Base-by-base conservation (phyloP, 306 rosid genomes). In the Gastrolobium bilobum region DNA sequence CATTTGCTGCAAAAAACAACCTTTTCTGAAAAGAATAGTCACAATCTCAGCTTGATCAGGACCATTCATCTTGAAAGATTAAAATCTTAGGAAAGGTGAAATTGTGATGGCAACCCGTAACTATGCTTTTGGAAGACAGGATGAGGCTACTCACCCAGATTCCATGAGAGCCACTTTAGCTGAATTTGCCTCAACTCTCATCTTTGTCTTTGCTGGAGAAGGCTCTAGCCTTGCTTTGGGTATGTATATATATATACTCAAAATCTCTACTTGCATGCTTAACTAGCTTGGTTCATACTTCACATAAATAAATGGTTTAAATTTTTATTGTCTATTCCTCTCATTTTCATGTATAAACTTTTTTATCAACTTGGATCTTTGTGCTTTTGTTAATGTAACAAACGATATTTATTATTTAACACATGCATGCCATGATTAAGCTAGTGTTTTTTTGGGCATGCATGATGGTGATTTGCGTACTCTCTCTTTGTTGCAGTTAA, bases 121-220 rank as follows among this genome's bases (percentile, higher is more conserved):
- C 71, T 95, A 95, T 77, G 89, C 81, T 13, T 79, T 95, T 34
- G 96, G 96, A 81, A 86, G 99, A 82, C 90, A 84, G 9, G 98
- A 95, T 59, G 99, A 95, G 77, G 99, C 94, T 57, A 91, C 92
- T 4, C 94, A 93, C 74, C 99, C 99, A 0, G 99, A 95, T 75
- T 90, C 99, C 85, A 78, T 95, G 69, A 88, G 99, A 83, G 99
- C 98, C 13, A 40, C 97, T 62, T 64, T 95, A 52, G 97, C 97
- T 54, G 99, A 95, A 86, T 91, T 95, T 63, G 70, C 88, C 6
- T 86, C 99, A 40, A 95, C 97, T 67, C 78, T 87, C 86, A 86
- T 95, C 86, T 95, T 91, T 69, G 99, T 95, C 63, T 95, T 95
- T 66, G 96, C 97, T 11, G 98, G 94, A 61, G 97, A 93, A 91